Base-by-base conservation (phyloP, 2,329 filamentous ascomycete species). In the Fusarium caatingaense region DNA sequence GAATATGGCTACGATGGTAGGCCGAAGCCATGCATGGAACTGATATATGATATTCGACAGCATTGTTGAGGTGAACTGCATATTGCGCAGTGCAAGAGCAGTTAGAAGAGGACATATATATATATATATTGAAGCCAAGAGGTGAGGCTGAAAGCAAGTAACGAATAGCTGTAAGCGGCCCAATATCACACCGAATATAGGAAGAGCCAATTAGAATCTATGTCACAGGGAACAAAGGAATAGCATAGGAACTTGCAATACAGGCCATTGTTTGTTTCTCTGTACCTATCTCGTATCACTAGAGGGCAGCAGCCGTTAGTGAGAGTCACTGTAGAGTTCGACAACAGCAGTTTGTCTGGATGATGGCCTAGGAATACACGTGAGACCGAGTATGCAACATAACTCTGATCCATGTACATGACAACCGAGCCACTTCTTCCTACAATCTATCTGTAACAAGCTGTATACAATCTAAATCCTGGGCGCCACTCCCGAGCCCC, bases 381-480 rank as follows among this genome's bases (percentile, higher is more conserved):
- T n/a, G 34, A 37, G 34, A 37, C 34, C 18, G 18, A 1, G 34
- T 18, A 37, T 12, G 6, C 18, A 37, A 37, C 18, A 37, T n/a
- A 11, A 37, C 18, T 37, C 18, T 12, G 11, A 10, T 20, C 20
- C 10, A 54, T 15, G 21, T 18, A 30, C 32, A 16, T 16, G 20
- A 16, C 8, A 11, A 42, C 4, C 9, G 37, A 34, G n/a, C 41
- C 28, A 47, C 13, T 13, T 41, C 3, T 20, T 3, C 10, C 23
- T 16, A 25, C 18, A 37, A 42, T 47, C 12, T 25, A 46, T 42
- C 23, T 15, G 8, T 7, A 21, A 18, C 6, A 13, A 30, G 9
- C 30, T 58, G 32, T 25, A 47, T 18, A 12, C 13, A 44, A 53
- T 65, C 10, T 48, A 48, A 23, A 63, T 47, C 49, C 41, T 28